These are phyloP conservation scores for Blepharisma undulans DNA, from an alignment of 169 alveolate genomes.

Conservation along the genomic window DNA sequence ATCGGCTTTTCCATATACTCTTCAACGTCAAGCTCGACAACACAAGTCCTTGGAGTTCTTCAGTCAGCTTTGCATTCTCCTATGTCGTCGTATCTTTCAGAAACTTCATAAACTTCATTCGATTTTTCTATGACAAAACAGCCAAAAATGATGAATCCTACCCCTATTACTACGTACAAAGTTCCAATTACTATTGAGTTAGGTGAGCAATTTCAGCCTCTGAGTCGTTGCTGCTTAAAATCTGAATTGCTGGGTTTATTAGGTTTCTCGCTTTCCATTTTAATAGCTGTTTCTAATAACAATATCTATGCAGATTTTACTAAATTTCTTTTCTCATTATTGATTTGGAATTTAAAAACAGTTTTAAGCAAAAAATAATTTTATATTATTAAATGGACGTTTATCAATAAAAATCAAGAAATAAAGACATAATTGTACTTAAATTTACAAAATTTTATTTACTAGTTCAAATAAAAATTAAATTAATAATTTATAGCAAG, in stretches of 20 bases:
- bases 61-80: conserved; percentile 41
- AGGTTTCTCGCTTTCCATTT: conserved; percentile 11
- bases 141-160: conserved; percentile 3
- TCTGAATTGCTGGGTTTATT: conserved; percentile 15
- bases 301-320: neutral
- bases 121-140: neutral
- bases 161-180: neutral
- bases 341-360: neutral
- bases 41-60: conserved; percentile 18
- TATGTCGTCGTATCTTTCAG: conserved; percentile 33
- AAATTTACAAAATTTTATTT: too few relatives aligned
- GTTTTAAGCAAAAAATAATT: too few relatives aligned
- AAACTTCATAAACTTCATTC: neutral
- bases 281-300: neutral
- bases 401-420: too few relatives aligned
- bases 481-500: too few relatives aligned
- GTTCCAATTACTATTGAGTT: neutral
- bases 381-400: too few relatives aligned
- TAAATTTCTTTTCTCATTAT: neutral
- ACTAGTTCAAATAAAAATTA: too few relatives aligned
- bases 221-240: conserved; percentile 21
- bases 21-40: neutral
- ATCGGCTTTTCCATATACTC: conserved; percentile 37
- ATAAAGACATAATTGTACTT: too few relatives aligned
- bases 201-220: conserved; percentile 4